These are phyloP conservation scores for Phytophthora syringae DNA, from an alignment of 352 stramenopile species.

Conservation along the genomic window DNA sequence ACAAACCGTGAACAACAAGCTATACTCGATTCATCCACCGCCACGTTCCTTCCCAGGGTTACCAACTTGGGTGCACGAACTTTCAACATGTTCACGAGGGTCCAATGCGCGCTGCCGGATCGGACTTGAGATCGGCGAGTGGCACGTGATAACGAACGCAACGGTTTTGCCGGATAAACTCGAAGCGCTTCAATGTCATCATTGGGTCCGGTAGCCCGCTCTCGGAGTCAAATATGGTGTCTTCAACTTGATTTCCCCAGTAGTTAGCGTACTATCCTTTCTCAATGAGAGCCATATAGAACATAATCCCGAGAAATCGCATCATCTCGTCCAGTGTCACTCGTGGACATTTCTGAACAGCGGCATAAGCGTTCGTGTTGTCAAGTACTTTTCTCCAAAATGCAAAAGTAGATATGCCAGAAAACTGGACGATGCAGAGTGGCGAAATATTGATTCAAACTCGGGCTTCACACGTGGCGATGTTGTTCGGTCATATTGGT, in stretches of 20 bases:
- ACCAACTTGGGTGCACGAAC: not conserved
- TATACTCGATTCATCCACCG: conserved; percentile 6
- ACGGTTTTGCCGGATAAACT: not conserved
- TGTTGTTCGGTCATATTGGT: not conserved
- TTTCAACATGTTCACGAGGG: conserved; percentile 9
- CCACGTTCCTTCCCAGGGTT: not conserved
- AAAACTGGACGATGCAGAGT: not conserved
- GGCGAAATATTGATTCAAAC: not conserved
- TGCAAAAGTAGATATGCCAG: not conserved
- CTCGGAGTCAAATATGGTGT: not conserved
- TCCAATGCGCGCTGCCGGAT: conserved; percentile 1
- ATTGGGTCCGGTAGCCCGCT: not conserved
- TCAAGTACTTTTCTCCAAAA: conserved; percentile 2
- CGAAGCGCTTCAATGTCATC: not conserved
- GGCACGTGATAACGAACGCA: not conserved
- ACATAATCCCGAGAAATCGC: not conserved
- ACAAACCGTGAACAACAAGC: conserved; percentile 1
- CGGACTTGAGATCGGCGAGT: not conserved
- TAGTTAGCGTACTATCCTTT: not conserved
- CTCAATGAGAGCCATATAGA: conserved; percentile 2
- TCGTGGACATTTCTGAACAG: not conserved
- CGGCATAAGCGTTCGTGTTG: not conserved
- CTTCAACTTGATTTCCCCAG: not conserved
- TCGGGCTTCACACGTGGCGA: not conserved
- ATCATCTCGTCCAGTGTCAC: conserved; percentile 9